phyloP scores from a whole-genome alignment of 176 grass and related monocot species.

The Echinochloa phyllopogon region DNA sequence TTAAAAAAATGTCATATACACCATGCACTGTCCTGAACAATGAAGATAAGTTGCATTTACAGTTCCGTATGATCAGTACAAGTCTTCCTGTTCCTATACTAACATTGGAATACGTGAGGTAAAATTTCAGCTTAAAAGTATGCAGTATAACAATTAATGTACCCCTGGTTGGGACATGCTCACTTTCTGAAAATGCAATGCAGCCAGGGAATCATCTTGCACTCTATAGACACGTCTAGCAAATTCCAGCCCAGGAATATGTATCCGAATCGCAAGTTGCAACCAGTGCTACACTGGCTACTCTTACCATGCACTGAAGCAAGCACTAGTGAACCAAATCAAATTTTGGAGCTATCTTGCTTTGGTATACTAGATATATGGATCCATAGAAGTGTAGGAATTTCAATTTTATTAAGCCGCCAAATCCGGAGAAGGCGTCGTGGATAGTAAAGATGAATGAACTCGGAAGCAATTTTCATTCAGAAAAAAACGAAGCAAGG shows the following conservation, averaged over 20 bases:
- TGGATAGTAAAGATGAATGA: background rate
- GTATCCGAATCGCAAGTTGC: background rate
- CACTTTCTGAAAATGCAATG: background rate
- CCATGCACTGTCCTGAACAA: slow-evolving; percentile 21
- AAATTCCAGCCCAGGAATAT: background rate
- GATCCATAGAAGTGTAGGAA: background rate
- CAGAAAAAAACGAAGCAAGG: background rate
- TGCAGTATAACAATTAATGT: no score
- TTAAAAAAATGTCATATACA: slow-evolving; percentile 7
- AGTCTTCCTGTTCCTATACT: background rate
- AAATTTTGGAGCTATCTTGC: background rate
- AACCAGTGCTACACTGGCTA: background rate
- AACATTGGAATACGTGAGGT: background rate
- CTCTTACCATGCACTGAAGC: no score
- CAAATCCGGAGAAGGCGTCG: background rate
- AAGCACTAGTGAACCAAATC: background rate
- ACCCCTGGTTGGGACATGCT: no score
- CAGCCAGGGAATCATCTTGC: background rate
- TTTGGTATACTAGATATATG: background rate
- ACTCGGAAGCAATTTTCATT: background rate
- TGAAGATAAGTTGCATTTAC: slow-evolving; percentile 16
- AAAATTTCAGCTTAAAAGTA: no score
- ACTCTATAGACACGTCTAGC: background rate
- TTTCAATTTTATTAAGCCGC: background rate
- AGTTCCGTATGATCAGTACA: background rate